Conservation (phyloP, 2,329 filamentous ascomycete genomes). For the Trichoderma sp. region DNA sequence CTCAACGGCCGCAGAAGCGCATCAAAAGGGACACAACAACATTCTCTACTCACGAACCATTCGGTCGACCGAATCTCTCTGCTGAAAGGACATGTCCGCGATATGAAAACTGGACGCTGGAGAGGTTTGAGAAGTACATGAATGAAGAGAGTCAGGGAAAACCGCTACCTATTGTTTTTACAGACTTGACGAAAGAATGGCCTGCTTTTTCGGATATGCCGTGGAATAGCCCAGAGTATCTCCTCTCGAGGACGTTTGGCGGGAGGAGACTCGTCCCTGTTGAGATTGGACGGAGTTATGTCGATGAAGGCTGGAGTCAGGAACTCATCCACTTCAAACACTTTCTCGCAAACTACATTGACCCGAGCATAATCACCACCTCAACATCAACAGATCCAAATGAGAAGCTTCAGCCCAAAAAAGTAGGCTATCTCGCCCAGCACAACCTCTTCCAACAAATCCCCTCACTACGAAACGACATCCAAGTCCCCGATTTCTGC, state of each 20-base stretch:
- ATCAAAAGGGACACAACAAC: not conserved
- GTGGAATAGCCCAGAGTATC: constrained; percentile 75
- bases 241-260: constrained; percentile 70
- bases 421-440: constrained; percentile 82
- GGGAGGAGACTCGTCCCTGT: constrained; percentile 82
- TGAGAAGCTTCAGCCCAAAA: not conserved
- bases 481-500: constrained; percentile 81
- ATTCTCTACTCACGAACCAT: constrained; percentile 35
- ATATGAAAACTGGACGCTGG: constrained; percentile 51
- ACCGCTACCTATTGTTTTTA: constrained; percentile 68
- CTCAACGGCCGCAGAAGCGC: constrained; percentile 29
- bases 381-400: not conserved
- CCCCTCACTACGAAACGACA: constrained; percentile 72
- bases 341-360: constrained; percentile 67
- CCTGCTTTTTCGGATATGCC: constrained; percentile 67
- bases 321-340: constrained; percentile 72
- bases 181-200: constrained; percentile 65
- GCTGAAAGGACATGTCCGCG: constrained; percentile 31
- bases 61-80: constrained; percentile 31
- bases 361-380: constrained; percentile 23
- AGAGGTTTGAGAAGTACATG: constrained; percentile 64
- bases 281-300: constrained; percentile 85
- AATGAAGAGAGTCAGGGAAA: constrained; percentile 40
- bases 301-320: constrained; percentile 82
- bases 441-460: constrained; percentile 86